Evolutionary conservation across 306 rosid genomes (phyloP), one percentile per base, ranked within the genome.

Genomic region (Lotus japonicus): DNA sequence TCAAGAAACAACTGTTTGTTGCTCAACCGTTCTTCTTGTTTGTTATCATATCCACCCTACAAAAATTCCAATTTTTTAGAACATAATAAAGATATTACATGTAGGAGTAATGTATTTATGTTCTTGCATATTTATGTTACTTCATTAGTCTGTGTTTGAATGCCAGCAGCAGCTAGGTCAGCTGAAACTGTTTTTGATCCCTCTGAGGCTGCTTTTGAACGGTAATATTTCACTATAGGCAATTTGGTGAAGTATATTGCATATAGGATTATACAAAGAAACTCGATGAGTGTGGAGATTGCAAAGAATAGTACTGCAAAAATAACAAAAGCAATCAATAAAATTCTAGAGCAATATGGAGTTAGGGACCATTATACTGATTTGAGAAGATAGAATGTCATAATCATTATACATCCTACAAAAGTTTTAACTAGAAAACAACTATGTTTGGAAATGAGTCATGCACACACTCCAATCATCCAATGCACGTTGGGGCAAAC

Each of bases 171-270:
- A 13, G 95, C 90, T 50, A 91, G 97, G 70, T 92, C 95, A 15
- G 96, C 80, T 6, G 86, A 57, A 42, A 88, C 97, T 19, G 97
- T 91, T 83, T 81, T 88, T 6, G 95, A 83, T 73, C 95, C 97
- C 77, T 92, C 95, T 0, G 46, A 76, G 21, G 97, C 92, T 36
- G 98, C 96, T 75, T 86, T 94, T 36, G 86, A 58, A 58, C 95
- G 94, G 50, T 88, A 90, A 67, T 83, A 79, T 69, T 88, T 94
- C 68, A 94, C 90, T 31, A 94, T 84, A 1, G 97, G 85, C 64
- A 94, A 64, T 63, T 81, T 88, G 11, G 99, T 75, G 84, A 94
- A 90, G 69, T 58, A 82, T 50, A 71, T 5, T 39, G 95, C 92
- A 60, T 94, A 94, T 0, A 90, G 86, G 46, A 90, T 3, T 9